phyloP scores from a whole-genome alignment of 2,329 filamentous ascomycete genomes.

The Cladophialophora exuberans region DNA sequence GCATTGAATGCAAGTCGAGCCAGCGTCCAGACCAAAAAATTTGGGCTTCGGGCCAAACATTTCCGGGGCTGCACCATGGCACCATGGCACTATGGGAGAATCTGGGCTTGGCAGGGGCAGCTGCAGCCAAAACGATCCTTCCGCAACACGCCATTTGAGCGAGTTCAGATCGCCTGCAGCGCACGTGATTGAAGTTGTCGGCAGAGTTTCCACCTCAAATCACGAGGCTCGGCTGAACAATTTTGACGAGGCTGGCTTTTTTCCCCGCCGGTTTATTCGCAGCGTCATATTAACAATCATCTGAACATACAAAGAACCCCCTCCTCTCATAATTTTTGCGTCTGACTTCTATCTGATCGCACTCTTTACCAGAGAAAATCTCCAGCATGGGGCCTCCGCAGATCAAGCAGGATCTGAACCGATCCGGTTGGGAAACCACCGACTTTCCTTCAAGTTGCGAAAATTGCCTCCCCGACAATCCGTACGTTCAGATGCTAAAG shows the following conservation, averaged over 20 bases:
- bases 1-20: constrained; percentile 5
- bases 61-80: not conserved
- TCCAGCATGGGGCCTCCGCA: constrained; percentile 72
- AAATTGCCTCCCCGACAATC: constrained; percentile 92
- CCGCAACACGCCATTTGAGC: constrained; percentile 3
- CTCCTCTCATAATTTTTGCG: too few species aligned
- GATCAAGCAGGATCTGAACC: constrained; percentile 94
- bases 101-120: constrained; percentile 6
- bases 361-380: not conserved
- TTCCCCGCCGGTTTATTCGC: constrained; percentile 10
- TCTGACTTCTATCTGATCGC: too few species aligned
- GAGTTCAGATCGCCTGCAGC: not conserved
- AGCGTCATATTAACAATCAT: constrained; percentile 8
- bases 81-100: too few species aligned
- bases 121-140: not conserved
- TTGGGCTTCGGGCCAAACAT: not conserved
- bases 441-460: constrained; percentile 65
- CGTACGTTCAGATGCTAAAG: constrained; percentile 98
- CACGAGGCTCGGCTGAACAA: not conserved
- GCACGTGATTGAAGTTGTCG: too few species aligned
- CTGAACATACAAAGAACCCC: not conserved
- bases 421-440: constrained; percentile 88
- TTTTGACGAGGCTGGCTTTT: constrained; percentile 5
- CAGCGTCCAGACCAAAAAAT: not conserved
- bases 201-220: not conserved